Evolutionary conservation across 2,329 filamentous ascomycete species (phyloP).

Genomic region (Colletotrichum noveboracense): DNA sequence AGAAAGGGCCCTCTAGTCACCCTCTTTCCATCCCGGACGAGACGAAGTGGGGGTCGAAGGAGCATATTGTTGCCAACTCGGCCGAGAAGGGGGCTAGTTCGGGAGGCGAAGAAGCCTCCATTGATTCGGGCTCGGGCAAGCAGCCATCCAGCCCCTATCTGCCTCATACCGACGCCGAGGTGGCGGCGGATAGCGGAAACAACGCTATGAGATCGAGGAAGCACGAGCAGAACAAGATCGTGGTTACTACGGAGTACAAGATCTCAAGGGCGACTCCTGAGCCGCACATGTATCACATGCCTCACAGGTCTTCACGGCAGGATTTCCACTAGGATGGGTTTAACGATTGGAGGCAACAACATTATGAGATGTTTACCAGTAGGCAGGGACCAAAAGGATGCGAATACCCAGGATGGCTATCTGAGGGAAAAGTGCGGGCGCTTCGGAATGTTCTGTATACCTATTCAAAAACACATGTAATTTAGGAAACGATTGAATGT

Average conservation of each 20-base stretch:
- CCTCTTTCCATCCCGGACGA: background rate
- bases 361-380: background rate
- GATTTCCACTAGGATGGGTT: background rate
- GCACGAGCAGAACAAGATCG: background rate
- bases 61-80: background rate
- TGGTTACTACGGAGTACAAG: background rate
- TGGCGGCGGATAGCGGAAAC: background rate
- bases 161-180: background rate
- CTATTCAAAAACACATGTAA: background rate
- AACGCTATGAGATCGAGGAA: background rate
- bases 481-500: background rate
- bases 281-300: background rate
- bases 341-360: background rate
- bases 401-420: background rate
- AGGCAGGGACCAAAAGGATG: background rate
- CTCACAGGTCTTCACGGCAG: background rate
- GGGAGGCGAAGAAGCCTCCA: background rate
- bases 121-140: background rate
- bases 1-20: background rate
- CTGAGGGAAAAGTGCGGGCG: background rate
- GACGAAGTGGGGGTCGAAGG: background rate
- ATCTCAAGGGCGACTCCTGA: background rate
- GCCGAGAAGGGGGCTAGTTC: background rate
- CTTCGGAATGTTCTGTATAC: background rate
- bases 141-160: background rate